Conservation (phyloP, 495 filamentous ascomycete genomes). For the Penicillium arizonense region DNA sequence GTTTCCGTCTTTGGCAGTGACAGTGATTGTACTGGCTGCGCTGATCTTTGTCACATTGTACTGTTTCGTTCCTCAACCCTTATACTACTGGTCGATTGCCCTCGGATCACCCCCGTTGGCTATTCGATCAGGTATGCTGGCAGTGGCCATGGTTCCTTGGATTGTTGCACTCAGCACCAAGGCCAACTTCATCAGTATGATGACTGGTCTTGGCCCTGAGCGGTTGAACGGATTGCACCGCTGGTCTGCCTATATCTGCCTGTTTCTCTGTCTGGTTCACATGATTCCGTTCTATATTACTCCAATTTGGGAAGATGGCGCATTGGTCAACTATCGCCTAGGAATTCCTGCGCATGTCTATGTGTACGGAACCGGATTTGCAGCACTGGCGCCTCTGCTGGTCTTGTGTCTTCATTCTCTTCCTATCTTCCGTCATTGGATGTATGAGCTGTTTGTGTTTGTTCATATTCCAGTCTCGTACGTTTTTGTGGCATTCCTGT, state of each 20-base stretch:
- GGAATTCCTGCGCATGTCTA: conserved; percentile 61
- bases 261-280: conserved; percentile 80
- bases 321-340: conserved; percentile 60
- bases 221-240: conserved; percentile 90
- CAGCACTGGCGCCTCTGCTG: conserved; percentile 75
- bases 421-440: conserved; percentile 57
- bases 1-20: conserved; percentile 74
- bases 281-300: conserved; percentile 87
- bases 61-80: conserved; percentile 77
- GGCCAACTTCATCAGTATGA: conserved; percentile 77
- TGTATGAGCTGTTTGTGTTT: conserved; percentile 82
- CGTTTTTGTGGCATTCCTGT: conserved; percentile 78
- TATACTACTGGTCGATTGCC: conserved; percentile 78
- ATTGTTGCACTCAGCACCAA: conserved; percentile 89
- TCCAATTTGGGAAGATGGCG: conserved; percentile 77
- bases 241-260: conserved; percentile 85
- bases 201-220: conserved; percentile 92
- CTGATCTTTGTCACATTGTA: conserved; percentile 75
- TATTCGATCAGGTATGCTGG: conserved; percentile 89
- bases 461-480: conserved; percentile 81
- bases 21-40: conserved; percentile 60
- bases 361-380: conserved; percentile 86
- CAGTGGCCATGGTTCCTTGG: conserved; percentile 92
- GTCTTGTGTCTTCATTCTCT: conserved; percentile 84
- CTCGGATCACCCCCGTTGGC: conserved; percentile 88